Percentiles rank a stretch among this genome's conserved stretches.
Evolutionary conservation across 495 filamentous ascomycete species (phyloP).

Genomic region (Xylaria bambusicola): DNA sequence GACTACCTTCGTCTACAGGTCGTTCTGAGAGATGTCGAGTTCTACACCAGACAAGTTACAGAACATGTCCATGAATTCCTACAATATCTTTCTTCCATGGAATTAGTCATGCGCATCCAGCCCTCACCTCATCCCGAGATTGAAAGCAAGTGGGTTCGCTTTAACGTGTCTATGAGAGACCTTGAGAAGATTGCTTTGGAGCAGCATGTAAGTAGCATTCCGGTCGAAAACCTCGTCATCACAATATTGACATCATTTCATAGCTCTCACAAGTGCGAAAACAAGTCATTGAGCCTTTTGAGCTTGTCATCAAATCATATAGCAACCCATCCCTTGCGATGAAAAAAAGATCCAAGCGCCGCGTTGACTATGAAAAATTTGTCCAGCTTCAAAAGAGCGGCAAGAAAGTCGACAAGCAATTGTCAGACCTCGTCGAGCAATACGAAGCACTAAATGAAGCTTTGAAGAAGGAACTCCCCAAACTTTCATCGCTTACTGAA

Average conservation of each 20-base stretch:
- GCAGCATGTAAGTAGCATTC: slow-evolving; percentile 71
- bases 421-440: slow-evolving; percentile 76
- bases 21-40: slow-evolving; percentile 85
- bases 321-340: slow-evolving; percentile 81
- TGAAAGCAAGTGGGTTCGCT: slow-evolving; percentile 87
- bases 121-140: slow-evolving; percentile 71
- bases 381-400: slow-evolving; percentile 63
- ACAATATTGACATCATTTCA: slow-evolving; percentile 10
- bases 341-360: slow-evolving; percentile 86
- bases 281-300: slow-evolving; percentile 85
- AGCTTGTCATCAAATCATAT: slow-evolving; percentile 75
- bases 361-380: slow-evolving; percentile 78
- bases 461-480: slow-evolving; percentile 88
- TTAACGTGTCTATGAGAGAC: slow-evolving; percentile 78
- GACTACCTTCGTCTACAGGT: slow-evolving; percentile 89
- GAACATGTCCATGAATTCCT: slow-evolving; percentile 72
- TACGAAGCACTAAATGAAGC: slow-evolving; percentile 89
- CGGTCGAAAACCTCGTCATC: not conserved
- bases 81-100: slow-evolving; percentile 68
- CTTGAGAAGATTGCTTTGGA: slow-evolving; percentile 75
- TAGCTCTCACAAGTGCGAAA: slow-evolving; percentile 75
- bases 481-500: slow-evolving; percentile 75
- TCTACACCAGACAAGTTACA: slow-evolving; percentile 72
- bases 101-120: slow-evolving; percentile 60
- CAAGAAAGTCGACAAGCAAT: slow-evolving; percentile 79